Percentiles rank a stretch among this genome's conserved stretches.
These are phyloP conservation scores for Ramalina intermedia DNA, from an alignment of 495 filamentous ascomycete genomes.

Conservation along the genomic window DNA sequence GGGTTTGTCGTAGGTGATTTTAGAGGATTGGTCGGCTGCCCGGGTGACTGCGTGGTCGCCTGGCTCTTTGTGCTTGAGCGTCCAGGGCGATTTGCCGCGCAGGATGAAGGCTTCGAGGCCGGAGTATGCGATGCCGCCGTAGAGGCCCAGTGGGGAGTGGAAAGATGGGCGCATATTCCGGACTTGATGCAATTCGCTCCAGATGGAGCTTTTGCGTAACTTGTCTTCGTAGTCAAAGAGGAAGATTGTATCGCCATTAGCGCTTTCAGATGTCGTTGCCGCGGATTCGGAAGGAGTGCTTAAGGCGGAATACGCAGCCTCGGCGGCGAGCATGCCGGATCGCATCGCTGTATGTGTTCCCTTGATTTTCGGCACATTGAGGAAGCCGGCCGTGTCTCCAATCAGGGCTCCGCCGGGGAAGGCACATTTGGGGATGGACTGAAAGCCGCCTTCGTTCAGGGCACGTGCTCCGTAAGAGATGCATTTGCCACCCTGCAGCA, in stretches of 20 bases:
- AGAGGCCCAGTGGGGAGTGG: constrained; percentile 67
- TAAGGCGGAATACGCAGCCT: constrained; percentile 71
- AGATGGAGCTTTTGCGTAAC: constrained; percentile 76
- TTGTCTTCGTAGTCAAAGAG: constrained; percentile 88
- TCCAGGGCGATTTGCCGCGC: constrained; percentile 82
- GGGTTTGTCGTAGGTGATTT: constrained; percentile 64
- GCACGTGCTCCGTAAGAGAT: constrained; percentile 93
- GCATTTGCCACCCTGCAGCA: constrained; percentile 88
- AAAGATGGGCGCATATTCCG: constrained; percentile 97
- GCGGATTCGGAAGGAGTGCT: constrained; percentile 11
- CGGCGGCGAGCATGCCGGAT: constrained; percentile 90
- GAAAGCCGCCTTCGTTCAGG: constrained; percentile 90
- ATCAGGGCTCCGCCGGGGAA: constrained; percentile 95
- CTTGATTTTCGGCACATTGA: constrained; percentile 98
- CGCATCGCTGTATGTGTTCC: constrained; percentile 97
- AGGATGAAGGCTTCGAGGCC: constrained; percentile 82
- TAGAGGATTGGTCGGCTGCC: constrained; percentile 37
- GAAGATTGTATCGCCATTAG: constrained; percentile 55
- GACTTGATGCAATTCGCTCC: constrained; percentile 87
- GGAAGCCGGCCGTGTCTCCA: constrained; percentile 88
- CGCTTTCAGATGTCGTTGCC: constrained; percentile 13
- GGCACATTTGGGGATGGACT: constrained; percentile 90
- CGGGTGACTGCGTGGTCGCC: constrained; percentile 66
- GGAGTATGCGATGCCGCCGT: constrained; percentile 84
- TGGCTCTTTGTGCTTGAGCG: constrained; percentile 63